A percentile compares a stretch with the other conserved stretches of the same genome.
Conservation (phyloP, 1,139 yeast species). For the Geotrichum armillariae region DNA sequence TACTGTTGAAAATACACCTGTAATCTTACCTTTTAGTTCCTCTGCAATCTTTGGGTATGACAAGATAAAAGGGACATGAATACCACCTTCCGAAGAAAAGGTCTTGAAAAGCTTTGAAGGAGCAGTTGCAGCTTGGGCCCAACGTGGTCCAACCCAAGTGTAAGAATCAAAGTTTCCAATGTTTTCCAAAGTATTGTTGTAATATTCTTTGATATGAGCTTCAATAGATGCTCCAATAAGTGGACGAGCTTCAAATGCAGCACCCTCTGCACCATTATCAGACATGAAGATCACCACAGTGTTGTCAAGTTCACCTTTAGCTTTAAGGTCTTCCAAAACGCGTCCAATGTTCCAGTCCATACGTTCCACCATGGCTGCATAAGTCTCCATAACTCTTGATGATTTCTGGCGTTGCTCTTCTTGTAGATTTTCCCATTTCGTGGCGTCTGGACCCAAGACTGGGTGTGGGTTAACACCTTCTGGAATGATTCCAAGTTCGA, state of each 20-base stretch:
- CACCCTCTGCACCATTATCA: slow-evolving; percentile 63
- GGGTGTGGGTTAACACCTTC: slow-evolving; percentile 49
- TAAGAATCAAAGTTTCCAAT: slow-evolving; percentile 52
- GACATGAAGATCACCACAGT: slow-evolving; percentile 58
- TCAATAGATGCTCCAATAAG: slow-evolving; percentile 37
- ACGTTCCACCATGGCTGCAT: slow-evolving; percentile 62
- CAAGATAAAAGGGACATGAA: slow-evolving; percentile 51
- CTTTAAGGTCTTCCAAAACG: slow-evolving; percentile 45
- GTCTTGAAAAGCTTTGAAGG: slow-evolving; percentile 53
- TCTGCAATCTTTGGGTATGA: slow-evolving; percentile 23
- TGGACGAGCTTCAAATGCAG: slow-evolving; percentile 56
- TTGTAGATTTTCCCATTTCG: slow-evolving; percentile 46
- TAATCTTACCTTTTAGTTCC: slow-evolving; percentile 33
- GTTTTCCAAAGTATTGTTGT: slow-evolving; percentile 48
- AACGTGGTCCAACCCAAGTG: slow-evolving; percentile 55
- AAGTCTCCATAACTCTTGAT: slow-evolving; percentile 52
- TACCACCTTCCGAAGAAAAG: slow-evolving; percentile 58
- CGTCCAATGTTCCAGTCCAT: slow-evolving; percentile 52
- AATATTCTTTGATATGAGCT: slow-evolving; percentile 39
- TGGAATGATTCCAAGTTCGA: slow-evolving; percentile 48
- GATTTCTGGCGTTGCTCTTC: slow-evolving; percentile 42
- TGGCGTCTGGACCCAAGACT: slow-evolving; percentile 44
- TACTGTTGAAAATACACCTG: slow-evolving; percentile 50
- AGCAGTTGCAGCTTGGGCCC: slow-evolving; percentile 69
- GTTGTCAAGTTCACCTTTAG: slow-evolving; percentile 48